phyloP scores from a whole-genome alignment of 1,284 basidiomycete genomes.

The Apiotrichum porosum region DNA sequence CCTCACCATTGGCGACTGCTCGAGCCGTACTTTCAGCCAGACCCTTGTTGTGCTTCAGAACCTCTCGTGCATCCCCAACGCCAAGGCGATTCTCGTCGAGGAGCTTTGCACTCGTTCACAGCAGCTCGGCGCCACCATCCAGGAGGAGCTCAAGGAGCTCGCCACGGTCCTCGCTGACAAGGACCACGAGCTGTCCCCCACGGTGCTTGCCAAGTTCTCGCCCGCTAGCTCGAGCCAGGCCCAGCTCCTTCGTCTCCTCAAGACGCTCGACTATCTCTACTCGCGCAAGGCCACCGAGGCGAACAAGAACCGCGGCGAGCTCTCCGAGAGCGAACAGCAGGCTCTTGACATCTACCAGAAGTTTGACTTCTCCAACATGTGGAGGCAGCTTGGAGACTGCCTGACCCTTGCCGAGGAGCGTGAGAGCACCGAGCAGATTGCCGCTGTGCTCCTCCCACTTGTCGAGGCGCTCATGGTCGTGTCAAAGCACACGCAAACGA shows the following conservation, averaged over 20 bases:
- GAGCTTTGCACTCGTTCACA: slow-evolving; percentile 80
- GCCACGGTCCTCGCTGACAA: slow-evolving; percentile 58
- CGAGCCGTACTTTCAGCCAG: slow-evolving; percentile 87
- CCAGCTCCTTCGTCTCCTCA: slow-evolving; percentile 83
- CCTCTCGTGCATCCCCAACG: slow-evolving; percentile 77
- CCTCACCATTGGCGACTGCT: slow-evolving; percentile 87
- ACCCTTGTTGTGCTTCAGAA: slow-evolving; percentile 85
- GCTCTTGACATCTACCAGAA: slow-evolving; percentile 79
- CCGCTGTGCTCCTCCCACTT: slow-evolving; percentile 81
- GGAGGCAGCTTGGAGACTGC: slow-evolving; percentile 80
- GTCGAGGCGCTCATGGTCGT: slow-evolving; percentile 98
- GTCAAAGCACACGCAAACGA: slow-evolving; percentile 67
- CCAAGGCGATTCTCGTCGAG: slow-evolving; percentile 76
- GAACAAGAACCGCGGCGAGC: slow-evolving; percentile 22
- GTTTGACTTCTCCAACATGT: slow-evolving; percentile 79
- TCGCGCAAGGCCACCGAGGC: slow-evolving; percentile 52
- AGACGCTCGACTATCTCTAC: slow-evolving; percentile 94
- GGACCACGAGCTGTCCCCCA: slow-evolving; percentile 57
- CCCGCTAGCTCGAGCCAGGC: slow-evolving; percentile 87
- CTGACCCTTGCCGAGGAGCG: slow-evolving; percentile 74
- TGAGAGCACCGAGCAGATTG: slow-evolving; percentile 75
- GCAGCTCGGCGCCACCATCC: slow-evolving; percentile 70
- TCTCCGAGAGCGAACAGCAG: slow-evolving; percentile 58
- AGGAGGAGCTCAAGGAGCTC: slow-evolving; percentile 71
- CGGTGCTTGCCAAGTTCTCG: slow-evolving; percentile 72